A percentile compares a stretch with the other conserved stretches of the same genome.
Evolutionary conservation across 345 rosid species (phyloP).

Genomic region (Euphorbia pulcherrima): DNA sequence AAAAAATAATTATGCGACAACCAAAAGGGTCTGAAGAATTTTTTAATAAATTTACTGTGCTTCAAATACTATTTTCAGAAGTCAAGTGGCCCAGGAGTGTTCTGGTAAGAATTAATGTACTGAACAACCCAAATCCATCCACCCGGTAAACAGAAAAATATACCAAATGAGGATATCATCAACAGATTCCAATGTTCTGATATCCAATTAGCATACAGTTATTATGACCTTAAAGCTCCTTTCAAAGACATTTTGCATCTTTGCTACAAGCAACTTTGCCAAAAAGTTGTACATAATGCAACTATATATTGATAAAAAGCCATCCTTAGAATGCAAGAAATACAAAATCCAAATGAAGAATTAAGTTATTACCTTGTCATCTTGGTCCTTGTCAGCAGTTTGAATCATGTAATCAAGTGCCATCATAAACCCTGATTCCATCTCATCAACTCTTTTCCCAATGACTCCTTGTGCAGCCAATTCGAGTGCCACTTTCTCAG

Average conservation of each 20-base stretch:
- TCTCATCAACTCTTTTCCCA: slow-evolving; percentile 89
- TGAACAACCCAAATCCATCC: background rate
- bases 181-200: background rate
- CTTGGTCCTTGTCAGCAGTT: slow-evolving; percentile 72
- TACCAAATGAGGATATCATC: background rate
- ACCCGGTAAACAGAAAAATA: background rate
- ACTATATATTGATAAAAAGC: background rate
- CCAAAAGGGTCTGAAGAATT: background rate
- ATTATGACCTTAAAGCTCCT: background rate
- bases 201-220: background rate
- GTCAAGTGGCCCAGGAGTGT: background rate
- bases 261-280: background rate
- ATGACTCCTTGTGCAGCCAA: slow-evolving; percentile 91
- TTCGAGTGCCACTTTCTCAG: slow-evolving; percentile 83
- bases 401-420: slow-evolving; percentile 94
- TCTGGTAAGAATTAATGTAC: background rate
- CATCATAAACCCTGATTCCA: slow-evolving; percentile 96
- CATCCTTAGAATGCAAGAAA: slow-evolving; percentile 3
- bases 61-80: background rate
- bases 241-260: background rate
- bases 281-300: background rate
- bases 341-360: background rate
- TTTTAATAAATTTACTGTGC: background rate
- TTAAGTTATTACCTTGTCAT: slow-evolving; percentile 53
- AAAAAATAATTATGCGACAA: background rate